Percentiles rank a stretch among this genome's conserved stretches.
These are phyloP conservation scores for Uronychia binucleata DNA, from an alignment of 73 alveolate species.

Conservation along the genomic window DNA sequence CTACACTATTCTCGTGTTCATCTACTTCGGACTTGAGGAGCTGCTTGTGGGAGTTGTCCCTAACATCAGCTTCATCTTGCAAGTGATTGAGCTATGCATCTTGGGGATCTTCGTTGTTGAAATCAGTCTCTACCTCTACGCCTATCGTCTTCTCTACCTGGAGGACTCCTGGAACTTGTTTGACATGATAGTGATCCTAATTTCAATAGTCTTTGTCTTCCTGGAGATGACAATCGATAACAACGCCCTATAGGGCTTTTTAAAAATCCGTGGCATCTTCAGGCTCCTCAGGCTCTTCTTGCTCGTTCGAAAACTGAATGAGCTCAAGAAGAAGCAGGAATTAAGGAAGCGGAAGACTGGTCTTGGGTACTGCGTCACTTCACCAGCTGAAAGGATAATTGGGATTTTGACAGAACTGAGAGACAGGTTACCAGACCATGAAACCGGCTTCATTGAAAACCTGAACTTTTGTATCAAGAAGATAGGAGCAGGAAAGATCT, in stretches of 20 bases:
- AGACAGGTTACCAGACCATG: constrained; percentile 7
- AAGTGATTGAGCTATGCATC: constrained; percentile 28
- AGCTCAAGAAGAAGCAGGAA: background rate
- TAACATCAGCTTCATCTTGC: background rate
- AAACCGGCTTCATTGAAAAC: constrained; percentile 13
- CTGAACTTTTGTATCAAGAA: constrained; percentile 44
- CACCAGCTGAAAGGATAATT: constrained; percentile 15
- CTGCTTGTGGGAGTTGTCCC: background rate
- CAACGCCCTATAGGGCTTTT: background rate
- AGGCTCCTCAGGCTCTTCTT: background rate
- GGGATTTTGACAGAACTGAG: constrained; percentile 13
- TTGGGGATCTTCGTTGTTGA: constrained; percentile 40
- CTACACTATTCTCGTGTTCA: constrained; percentile 13
- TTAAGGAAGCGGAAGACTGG: background rate
- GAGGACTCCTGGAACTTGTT: constrained; percentile 52
- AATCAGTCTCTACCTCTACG: constrained; percentile 24
- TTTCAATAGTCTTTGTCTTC: constrained; percentile 37
- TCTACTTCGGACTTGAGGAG: constrained; percentile 18
- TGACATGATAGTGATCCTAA: constrained; percentile 46
- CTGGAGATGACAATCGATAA: constrained; percentile 41
- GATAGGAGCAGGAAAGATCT: constrained; percentile 30
- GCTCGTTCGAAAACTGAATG: constrained; percentile 5
- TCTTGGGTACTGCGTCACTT: background rate
- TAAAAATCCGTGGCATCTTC: constrained; percentile 12
- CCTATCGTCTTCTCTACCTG: constrained; percentile 38